phyloP scores from a whole-genome alignment of 495 filamentous ascomycete species.

The Podospora comata region DNA sequence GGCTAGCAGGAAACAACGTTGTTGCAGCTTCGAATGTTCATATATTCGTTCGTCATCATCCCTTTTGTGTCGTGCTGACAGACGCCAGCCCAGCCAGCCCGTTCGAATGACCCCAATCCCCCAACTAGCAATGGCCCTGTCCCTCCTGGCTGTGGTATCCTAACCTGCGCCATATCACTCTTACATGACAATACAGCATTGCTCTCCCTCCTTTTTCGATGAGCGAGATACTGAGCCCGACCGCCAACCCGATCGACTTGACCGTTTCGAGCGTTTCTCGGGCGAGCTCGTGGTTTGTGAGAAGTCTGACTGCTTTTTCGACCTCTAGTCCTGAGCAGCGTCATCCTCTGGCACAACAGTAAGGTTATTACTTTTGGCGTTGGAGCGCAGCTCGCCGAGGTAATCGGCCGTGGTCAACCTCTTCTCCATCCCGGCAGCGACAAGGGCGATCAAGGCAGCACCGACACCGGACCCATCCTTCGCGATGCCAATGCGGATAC shows the following conservation, averaged over 20 bases:
- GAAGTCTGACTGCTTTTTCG: not conserved
- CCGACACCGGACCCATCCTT: constrained; percentile 93
- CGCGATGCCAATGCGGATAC: constrained; percentile 84
- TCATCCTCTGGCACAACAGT: constrained; percentile 22
- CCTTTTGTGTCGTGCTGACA: not conserved
- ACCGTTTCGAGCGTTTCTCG: constrained; percentile 3
- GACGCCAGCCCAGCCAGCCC: not conserved
- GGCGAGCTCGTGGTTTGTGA: constrained; percentile 1
- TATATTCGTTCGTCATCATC: constrained; percentile 7
- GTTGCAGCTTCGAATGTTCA: constrained; percentile 3
- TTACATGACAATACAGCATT: constrained; percentile 25
- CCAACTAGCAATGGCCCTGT: not conserved
- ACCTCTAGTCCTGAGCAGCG: constrained; percentile 28
- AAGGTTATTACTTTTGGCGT: constrained; percentile 23
- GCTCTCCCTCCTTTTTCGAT: not conserved
- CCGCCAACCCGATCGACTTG: not conserved
- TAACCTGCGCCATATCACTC: not conserved
- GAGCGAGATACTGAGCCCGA: not conserved
- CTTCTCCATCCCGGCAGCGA: constrained; percentile 55
- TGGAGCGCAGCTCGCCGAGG: constrained; percentile 25
- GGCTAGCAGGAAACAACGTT: not conserved
- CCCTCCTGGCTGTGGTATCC: not conserved
- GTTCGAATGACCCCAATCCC: not conserved
- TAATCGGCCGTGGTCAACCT: constrained; percentile 21
- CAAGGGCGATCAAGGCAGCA: constrained; percentile 83